A percentile compares a stretch with the other conserved stretches of the same genome.
These are phyloP conservation scores for Paraphaeosphaeria sporulosa DNA, from an alignment of 2,329 filamentous ascomycete genomes.

Conservation along the genomic window DNA sequence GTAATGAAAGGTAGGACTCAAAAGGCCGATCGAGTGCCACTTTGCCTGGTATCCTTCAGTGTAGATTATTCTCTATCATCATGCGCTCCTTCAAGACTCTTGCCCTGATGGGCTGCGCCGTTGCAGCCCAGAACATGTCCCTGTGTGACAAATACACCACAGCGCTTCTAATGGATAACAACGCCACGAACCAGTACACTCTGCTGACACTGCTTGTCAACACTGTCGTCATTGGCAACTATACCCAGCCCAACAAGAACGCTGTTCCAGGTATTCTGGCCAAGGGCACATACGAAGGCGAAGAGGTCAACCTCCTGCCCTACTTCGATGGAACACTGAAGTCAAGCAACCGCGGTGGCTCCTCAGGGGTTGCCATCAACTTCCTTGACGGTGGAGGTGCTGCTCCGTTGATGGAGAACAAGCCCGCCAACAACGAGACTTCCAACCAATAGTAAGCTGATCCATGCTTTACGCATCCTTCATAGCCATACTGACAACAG, in stretches of 20 bases:
- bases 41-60: background rate
- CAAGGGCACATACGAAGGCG: constrained; percentile 58
- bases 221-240: constrained; percentile 69
- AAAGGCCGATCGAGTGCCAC: background rate
- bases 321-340: constrained; percentile 66
- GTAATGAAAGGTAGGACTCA: background rate
- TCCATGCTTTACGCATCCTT: background rate
- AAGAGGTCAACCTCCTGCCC: constrained; percentile 63
- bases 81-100: constrained; percentile 17
- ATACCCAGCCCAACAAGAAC: constrained; percentile 63
- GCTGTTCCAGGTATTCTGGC: constrained; percentile 66
- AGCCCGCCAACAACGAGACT: constrained; percentile 58
- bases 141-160: constrained; percentile 72
- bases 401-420: constrained; percentile 63
- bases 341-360: constrained; percentile 62
- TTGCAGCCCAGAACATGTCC: constrained; percentile 49
- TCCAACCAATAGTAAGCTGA: constrained; percentile 64
- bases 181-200: constrained; percentile 63
- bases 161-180: constrained; percentile 66
- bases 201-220: constrained; percentile 67
- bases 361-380: constrained; percentile 60
- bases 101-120: constrained; percentile 11
- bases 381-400: constrained; percentile 69
- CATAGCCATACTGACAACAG: background rate
- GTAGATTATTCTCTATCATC: background rate